Base-by-base conservation (phyloP, 2,329 filamentous ascomycete species). In the Ascochyta rabiei region DNA sequence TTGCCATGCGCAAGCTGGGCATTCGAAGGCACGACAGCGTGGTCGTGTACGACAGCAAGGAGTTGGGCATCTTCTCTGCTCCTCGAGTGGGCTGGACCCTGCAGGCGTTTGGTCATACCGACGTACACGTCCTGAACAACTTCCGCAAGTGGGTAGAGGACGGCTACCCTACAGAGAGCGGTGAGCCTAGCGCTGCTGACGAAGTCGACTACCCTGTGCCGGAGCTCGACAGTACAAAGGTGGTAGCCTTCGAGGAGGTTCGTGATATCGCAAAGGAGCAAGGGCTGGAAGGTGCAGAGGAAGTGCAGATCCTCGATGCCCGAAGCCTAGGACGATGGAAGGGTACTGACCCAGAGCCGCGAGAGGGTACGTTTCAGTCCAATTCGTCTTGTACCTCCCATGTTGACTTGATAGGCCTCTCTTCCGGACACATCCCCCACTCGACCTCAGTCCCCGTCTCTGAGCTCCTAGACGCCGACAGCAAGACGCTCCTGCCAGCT, bases 11-110 rank as follows among this genome's bases (percentile, higher is more conserved):
- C 65, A 85, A 89, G 62, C 79, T 99, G 43, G 95, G 95, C 7
- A 95, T 99, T 62, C 85, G 87, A 51, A 86, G 86, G 59, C 91
- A 97, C 63, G 95, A 99, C 63, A 89, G 87, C 31, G 85, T 99
- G 4, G 95, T 99, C 0, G 91, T 99, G 5, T 99, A 99, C 72
- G 95, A 99, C 73, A 89, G 87, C 24, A 88, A 91, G 59, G 93
- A 98, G 79, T 80, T 93, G 26, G 95, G 95, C 9, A 93, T 99
- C 56, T 96, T 99, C 78, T 95, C 90, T 66, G 95, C 93, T 1
- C 95, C 95, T 4, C 85, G 95, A 37, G 93, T 96, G 0, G 93
- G 88, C 53, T 99, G 95, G 95, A 99, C 93, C 1, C 80, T 99
- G 61, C 86, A 86, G 68, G 86, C 91, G 30, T 98, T 98, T 75